phyloP scores from a whole-genome alignment of 192 early-diverging fungal genomes.

The Linderina pennispora region DNA sequence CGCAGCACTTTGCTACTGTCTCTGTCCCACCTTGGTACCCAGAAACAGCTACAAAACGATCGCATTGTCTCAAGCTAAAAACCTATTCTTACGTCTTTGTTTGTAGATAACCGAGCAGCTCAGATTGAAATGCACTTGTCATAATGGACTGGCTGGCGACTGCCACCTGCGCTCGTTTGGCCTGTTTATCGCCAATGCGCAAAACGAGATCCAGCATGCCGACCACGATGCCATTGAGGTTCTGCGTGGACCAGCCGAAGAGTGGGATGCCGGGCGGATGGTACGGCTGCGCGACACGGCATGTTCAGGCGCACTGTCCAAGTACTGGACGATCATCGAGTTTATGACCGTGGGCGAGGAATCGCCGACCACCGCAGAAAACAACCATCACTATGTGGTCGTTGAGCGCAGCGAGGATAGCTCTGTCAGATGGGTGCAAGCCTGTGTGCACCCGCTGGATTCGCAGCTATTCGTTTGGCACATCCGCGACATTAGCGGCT shows the following conservation, averaged over 20 bases:
- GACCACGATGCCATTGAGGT: conserved; percentile 32
- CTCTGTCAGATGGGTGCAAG: conserved; percentile 33
- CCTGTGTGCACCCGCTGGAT: conserved; percentile 20
- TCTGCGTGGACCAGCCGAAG: conserved; percentile 34
- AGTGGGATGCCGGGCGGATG: conserved; percentile 15
- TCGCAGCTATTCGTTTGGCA: conserved; percentile 22
- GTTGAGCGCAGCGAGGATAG: conserved; percentile 26
- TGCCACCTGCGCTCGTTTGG: conserved; percentile 40
- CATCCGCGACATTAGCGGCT: conserved; percentile 31
- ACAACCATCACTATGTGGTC: conserved; percentile 31
- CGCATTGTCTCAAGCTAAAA: no score
- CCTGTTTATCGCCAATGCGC: conserved; percentile 19
- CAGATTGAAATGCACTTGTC: conserved; percentile 19
- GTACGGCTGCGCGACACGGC: conserved; percentile 15
- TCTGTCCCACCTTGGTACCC: no score
- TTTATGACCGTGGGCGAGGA: conserved; percentile 9
- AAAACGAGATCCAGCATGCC: conserved; percentile 21
- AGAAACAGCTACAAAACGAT: no score
- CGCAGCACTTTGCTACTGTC: no score
- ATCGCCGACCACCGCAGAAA: background rate
- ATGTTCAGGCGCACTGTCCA: conserved; percentile 5
- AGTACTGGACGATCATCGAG: conserved; percentile 32
- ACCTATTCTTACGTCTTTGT: no score
- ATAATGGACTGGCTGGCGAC: conserved; percentile 14
- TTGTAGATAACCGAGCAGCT: conserved; percentile 16